These are phyloP conservation scores for Chaetomium sp. DNA, from an alignment of 2,329 filamentous ascomycete species.

Conservation along the genomic window DNA sequence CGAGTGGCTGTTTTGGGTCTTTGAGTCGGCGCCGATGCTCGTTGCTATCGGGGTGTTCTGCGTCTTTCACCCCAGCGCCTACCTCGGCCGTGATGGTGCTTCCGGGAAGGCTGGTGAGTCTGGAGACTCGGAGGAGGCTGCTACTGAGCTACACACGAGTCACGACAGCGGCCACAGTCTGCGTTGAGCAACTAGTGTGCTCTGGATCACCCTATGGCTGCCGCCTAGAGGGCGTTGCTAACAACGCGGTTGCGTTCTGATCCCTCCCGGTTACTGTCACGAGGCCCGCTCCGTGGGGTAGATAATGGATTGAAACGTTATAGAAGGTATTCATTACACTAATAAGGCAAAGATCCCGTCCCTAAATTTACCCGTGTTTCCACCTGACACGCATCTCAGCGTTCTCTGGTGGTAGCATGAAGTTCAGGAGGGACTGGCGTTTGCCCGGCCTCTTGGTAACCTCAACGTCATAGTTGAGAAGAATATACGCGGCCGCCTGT, in stretches of 20 bases:
- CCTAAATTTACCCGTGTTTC: background rate
- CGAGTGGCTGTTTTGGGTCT: constrained; percentile 34
- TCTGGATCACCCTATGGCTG: background rate
- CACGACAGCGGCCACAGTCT: background rate
- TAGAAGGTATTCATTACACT: background rate
- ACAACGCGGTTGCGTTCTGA: no score
- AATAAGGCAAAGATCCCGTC: background rate
- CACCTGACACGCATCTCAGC: background rate
- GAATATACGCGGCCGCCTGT: background rate
- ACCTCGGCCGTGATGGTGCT: constrained; percentile 22
- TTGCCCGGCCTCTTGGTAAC: background rate
- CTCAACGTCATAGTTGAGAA: background rate
- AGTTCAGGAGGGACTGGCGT: background rate
- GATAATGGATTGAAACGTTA: background rate
- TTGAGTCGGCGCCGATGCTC: constrained; percentile 28
- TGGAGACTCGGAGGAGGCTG: constrained; percentile 1
- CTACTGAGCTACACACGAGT: constrained; percentile 4
- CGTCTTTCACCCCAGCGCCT: constrained; percentile 26
- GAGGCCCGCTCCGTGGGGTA: background rate
- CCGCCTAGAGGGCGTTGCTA: no score
- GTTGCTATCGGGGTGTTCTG: constrained; percentile 27
- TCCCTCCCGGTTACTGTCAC: no score
- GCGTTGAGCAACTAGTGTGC: background rate
- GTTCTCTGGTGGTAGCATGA: background rate
- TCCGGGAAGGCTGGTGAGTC: background rate